Conservation (phyloP, 805 yeast genomes). For the Barnettozyma californica region DNA sequence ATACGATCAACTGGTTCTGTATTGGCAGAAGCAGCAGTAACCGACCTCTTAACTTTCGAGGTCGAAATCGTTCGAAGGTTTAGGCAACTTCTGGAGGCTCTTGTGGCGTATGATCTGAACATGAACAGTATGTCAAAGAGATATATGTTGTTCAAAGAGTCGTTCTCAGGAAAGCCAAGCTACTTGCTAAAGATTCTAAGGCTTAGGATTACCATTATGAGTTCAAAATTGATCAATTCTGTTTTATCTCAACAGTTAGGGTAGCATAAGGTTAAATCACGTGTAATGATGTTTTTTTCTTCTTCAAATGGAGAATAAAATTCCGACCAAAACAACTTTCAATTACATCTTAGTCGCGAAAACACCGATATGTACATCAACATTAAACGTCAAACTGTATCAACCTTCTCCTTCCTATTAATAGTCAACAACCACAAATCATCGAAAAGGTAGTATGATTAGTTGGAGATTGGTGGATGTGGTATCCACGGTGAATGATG, state of each 20-base stretch:
- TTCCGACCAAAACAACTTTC: background rate
- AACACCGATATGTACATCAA: background rate
- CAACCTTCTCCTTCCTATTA: background rate
- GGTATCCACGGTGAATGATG: background rate
- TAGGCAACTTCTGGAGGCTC: background rate
- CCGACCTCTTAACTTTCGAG: constrained; percentile 11
- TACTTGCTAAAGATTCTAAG: background rate
- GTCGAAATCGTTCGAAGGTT: constrained; percentile 6
- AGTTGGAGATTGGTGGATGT: constrained; percentile 1
- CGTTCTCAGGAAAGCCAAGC: background rate
- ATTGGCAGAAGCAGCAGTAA: background rate
- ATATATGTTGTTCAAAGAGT: background rate
- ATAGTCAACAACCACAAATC: too few relatives aligned
- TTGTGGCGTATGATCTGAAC: constrained; percentile 1
- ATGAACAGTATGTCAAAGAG: background rate
- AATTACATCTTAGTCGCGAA: background rate
- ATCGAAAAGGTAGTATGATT: background rate
- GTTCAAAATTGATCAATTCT: background rate
- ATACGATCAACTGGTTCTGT: constrained; percentile 25
- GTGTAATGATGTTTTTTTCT: constrained; percentile 7
- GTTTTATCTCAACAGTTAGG: background rate
- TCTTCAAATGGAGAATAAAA: too few relatives aligned
- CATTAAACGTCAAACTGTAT: background rate
- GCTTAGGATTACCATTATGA: background rate
- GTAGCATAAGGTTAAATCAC: constrained; percentile 1